Conservation (phyloP, 140 eudicot species). For the Ambrosia hybrid region DNA sequence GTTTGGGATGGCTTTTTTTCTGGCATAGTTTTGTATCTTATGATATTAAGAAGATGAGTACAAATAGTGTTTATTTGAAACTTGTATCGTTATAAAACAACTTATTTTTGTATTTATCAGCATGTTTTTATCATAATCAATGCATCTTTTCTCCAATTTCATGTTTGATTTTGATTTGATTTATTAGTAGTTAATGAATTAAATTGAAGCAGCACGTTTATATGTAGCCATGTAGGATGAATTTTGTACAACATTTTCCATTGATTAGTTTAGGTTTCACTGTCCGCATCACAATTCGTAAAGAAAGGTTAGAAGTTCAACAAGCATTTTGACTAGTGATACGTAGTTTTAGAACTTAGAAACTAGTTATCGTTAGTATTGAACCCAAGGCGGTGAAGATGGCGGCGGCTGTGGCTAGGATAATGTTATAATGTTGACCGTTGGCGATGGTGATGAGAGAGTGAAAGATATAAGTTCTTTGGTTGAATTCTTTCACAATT, state of each 20-base stretch:
- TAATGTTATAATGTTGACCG: no score
- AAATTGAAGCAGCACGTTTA: no score
- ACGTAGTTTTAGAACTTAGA: no score
- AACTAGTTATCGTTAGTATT: no score
- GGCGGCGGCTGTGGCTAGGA: no score
- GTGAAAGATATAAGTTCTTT: no score
- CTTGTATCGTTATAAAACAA: background rate
- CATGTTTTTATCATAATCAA: slow-evolving; percentile 2
- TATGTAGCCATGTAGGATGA: no score
- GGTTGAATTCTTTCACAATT: no score
- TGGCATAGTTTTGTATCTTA: slow-evolving; percentile 28
- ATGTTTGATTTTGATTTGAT: slow-evolving; percentile 6
- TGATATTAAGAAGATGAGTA: slow-evolving; percentile 11
- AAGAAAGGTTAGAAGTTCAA: background rate
- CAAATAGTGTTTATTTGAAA: slow-evolving; percentile 24
- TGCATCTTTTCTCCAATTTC: background rate
- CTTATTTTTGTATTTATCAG: background rate
- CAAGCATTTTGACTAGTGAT: background rate
- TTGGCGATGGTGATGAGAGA: no score
- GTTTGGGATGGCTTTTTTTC: background rate
- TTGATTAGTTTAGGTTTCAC: no score
- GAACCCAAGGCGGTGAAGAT: no score
- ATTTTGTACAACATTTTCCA: no score
- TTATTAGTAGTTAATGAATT: background rate
- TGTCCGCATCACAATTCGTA: background rate